A percentile compares a stretch with the other conserved stretches of the same genome.
Conservation (phyloP, 148 eudicot genomes). For the Silene conica region DNA sequence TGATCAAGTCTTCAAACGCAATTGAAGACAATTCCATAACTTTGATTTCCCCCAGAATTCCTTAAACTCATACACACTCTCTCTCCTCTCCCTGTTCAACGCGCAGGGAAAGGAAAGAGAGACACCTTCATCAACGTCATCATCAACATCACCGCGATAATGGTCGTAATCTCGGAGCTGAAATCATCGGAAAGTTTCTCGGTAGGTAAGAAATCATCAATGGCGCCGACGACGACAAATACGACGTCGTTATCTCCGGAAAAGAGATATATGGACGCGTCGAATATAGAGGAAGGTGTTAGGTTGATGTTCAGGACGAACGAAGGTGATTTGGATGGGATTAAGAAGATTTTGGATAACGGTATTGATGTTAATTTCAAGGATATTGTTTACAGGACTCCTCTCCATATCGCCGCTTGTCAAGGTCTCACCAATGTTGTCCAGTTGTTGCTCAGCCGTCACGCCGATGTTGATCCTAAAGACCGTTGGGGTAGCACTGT, state of each 20-base stretch:
- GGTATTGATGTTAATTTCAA: constrained; percentile 40
- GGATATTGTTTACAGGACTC: constrained; percentile 43
- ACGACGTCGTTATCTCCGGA: background rate
- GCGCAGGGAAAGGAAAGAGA: background rate
- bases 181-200: constrained; percentile 26
- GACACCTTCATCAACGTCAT: background rate
- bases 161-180: constrained; percentile 18
- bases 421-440: constrained; percentile 43
- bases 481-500: constrained; percentile 63
- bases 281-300: constrained; percentile 30
- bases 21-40: background rate
- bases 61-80: background rate
- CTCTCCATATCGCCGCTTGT: constrained; percentile 49
- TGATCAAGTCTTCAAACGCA: background rate
- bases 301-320: constrained; percentile 35
- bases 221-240: constrained; percentile 22
- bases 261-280: constrained; percentile 1
- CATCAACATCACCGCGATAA: background rate
- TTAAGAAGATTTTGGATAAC: constrained; percentile 36
- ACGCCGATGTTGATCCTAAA: constrained; percentile 37
- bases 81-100: constrained; percentile 9
- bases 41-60: background rate
- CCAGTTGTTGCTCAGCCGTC: constrained; percentile 29
- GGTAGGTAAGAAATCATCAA: constrained; percentile 37
- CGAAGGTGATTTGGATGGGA: constrained; percentile 43